Conservation (phyloP, 306 rosid genomes). For the Arachis hypogaea region DNA sequence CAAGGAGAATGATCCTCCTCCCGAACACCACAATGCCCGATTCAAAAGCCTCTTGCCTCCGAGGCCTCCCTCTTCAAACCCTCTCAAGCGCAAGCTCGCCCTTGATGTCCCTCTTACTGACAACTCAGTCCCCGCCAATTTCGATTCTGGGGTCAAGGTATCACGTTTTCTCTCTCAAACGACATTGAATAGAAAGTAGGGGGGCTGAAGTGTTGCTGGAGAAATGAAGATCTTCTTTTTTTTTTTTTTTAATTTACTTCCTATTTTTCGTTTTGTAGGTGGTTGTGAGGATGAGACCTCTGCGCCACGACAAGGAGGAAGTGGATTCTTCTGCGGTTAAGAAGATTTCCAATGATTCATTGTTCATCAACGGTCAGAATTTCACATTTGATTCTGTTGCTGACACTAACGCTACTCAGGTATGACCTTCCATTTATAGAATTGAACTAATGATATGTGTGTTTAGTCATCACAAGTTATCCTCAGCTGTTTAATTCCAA, state of each 20-base stretch:
- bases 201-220: neutral
- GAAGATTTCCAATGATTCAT: conserved; percentile 59
- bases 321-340: conserved; percentile 60
- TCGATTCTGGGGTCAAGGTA: conserved; percentile 89
- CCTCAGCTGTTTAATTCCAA: conserved; percentile 1
- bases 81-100: conserved; percentile 79
- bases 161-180: neutral
- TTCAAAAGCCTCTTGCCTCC: conserved; percentile 70
- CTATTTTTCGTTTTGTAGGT: conserved; percentile 50
- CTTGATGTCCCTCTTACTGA: conserved; percentile 50
- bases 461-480: conserved; percentile 6
- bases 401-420: conserved; percentile 75
- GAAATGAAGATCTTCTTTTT: neutral
- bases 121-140: conserved; percentile 46
- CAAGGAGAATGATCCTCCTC: conserved; percentile 69
- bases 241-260: neutral
- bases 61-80: conserved; percentile 71
- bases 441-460: conserved; percentile 3
- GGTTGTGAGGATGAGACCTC: conserved; percentile 79
- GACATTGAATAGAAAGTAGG: neutral
- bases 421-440: conserved; percentile 26
- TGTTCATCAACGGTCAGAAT: conserved; percentile 71
- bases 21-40: neutral
- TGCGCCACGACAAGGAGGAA: conserved; percentile 58
- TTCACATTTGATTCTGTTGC: conserved; percentile 83